Evolutionary conservation across 2,329 filamentous ascomycete species (phyloP).

Genomic region (Trichoderma atroviride): DNA sequence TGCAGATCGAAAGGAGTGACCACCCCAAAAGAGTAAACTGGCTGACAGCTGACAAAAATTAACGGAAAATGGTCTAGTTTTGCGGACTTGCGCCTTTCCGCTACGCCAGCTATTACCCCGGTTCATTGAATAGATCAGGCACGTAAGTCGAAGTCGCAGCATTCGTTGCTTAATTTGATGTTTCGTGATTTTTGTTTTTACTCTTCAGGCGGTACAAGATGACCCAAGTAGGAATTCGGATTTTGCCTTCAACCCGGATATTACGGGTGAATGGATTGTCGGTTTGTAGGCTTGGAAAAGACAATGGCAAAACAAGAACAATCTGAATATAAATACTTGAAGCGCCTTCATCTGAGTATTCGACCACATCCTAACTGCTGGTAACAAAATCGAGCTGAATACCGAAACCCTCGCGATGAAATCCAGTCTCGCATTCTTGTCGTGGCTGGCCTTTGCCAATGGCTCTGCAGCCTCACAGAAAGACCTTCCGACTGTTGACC

Average conservation of each 20-base stretch:
- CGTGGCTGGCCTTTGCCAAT: not conserved
- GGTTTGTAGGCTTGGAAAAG: not conserved
- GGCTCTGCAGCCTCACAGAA: not conserved
- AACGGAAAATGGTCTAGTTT: not conserved
- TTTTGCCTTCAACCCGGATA: not conserved
- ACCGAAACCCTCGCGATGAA: not conserved
- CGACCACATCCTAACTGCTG: too few species aligned
- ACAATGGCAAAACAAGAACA: not conserved
- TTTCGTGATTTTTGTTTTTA: not conserved
- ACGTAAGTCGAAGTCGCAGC: not conserved
- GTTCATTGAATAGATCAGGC: not conserved
- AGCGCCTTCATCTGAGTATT: too few species aligned
- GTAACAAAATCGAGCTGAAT: not conserved
- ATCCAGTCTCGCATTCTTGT: not conserved
- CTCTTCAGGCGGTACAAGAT: not conserved
- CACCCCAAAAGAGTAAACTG: not conserved
- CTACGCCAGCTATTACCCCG: not conserved
- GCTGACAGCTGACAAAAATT: constrained; percentile 11
- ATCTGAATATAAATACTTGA: not conserved
- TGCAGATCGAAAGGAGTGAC: not conserved
- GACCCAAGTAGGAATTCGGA: not conserved
- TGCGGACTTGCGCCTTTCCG: not conserved
- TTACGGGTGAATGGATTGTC: not conserved
- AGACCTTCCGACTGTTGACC: constrained; percentile 13
- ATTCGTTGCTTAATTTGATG: too few species aligned